phyloP scores from a whole-genome alignment of 768 basidiomycete genomes.

The Trametes cubensis region DNA sequence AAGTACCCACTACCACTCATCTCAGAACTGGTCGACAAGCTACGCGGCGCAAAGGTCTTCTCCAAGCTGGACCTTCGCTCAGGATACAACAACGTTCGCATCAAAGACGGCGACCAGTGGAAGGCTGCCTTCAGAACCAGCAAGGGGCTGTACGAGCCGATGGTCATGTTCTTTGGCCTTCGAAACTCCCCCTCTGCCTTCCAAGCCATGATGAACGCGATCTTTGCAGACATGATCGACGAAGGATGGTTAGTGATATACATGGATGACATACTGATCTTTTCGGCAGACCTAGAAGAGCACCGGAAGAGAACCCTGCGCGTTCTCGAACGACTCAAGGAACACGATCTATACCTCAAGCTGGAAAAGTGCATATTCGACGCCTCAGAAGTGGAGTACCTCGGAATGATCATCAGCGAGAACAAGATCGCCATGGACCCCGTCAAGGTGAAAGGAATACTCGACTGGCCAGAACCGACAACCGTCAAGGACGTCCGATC shows the following conservation, averaged over 20 bases:
- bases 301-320: slow-evolving; percentile 14
- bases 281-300: neutral
- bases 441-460: slow-evolving; percentile 41
- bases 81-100: slow-evolving; percentile 43
- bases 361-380: slow-evolving; percentile 43
- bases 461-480: slow-evolving; percentile 34
- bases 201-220: slow-evolving; percentile 20
- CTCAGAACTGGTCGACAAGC: no score
- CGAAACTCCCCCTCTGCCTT: slow-evolving; percentile 6
- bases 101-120: slow-evolving; percentile 35
- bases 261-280: neutral
- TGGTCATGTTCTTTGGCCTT: slow-evolving; percentile 35
- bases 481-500: slow-evolving; percentile 36
- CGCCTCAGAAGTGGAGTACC: slow-evolving; percentile 41
- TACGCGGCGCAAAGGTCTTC: no score
- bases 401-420: slow-evolving; percentile 42
- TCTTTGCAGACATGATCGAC: slow-evolving; percentile 22
- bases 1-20: no score
- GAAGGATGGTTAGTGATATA: slow-evolving; percentile 2
- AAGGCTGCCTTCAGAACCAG: slow-evolving; percentile 40
- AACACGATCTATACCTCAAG: slow-evolving; percentile 35
- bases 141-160: slow-evolving; percentile 38
- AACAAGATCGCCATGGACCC: slow-evolving; percentile 42
- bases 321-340: slow-evolving; percentile 33
- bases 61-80: slow-evolving; percentile 41